These are phyloP conservation scores for Diplocarpon mali DNA, from an alignment of 2,329 filamentous ascomycete species.

Conservation along the genomic window DNA sequence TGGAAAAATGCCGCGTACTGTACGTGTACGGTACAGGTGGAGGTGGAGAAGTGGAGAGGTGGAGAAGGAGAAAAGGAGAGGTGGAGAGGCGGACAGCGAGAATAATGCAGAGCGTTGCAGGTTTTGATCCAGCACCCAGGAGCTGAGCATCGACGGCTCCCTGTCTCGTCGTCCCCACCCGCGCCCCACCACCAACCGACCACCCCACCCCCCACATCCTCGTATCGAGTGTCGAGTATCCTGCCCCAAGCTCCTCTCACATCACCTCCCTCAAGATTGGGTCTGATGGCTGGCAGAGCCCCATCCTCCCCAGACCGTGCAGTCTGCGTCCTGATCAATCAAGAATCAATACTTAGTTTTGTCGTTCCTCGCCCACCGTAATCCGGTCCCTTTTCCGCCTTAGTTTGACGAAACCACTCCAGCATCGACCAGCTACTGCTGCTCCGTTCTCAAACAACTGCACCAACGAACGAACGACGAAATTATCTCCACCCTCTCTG, in stretches of 20 bases:
- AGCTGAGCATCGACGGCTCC: too few species aligned
- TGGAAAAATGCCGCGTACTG: too few species aligned
- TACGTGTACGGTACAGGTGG: too few species aligned
- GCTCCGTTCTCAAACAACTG: conserved; percentile 6
- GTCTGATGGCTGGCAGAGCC: conserved; percentile 14
- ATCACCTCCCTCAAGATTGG: conserved; percentile 7
- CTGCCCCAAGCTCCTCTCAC: not conserved
- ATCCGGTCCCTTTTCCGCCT: conserved; percentile 18
- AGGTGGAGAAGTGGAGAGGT: too few species aligned
- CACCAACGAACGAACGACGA: not conserved
- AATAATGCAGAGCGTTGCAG: too few species aligned
- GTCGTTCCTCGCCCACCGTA: conserved; percentile 5
- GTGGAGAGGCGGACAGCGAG: too few species aligned
- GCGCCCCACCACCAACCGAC: not conserved
- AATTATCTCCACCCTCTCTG: conserved; percentile 3
- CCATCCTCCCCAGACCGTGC: conserved; percentile 15
- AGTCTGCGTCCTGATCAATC: conserved; percentile 15
- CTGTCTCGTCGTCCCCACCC: not conserved
- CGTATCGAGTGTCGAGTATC: not conserved
- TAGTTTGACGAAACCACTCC: conserved; percentile 19
- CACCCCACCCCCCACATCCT: not conserved
- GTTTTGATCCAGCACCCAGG: too few species aligned
- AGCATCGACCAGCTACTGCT: conserved; percentile 11
- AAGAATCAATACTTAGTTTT: conserved; percentile 23
- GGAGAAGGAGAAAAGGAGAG: too few species aligned